phyloP scores from a whole-genome alignment of 768 basidiomycete genomes.

The Aureoboletus auriporus region DNA sequence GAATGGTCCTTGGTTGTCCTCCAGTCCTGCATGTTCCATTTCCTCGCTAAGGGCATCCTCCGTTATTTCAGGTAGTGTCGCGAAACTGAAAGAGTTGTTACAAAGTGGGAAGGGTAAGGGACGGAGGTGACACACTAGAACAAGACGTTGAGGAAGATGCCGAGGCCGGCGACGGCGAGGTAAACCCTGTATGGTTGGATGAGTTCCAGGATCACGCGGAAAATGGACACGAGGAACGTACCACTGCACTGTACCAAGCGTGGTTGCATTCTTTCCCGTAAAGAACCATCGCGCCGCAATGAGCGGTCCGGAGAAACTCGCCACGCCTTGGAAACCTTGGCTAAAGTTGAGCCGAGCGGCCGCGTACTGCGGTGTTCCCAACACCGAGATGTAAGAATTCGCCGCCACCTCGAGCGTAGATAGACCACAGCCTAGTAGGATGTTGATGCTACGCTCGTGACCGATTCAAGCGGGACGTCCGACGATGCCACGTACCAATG shows the following conservation, averaged over 20 bases:
- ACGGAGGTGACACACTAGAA: constrained; percentile 48
- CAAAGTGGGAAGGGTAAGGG: not conserved
- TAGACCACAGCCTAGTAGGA: constrained; percentile 55
- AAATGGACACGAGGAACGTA: constrained; percentile 11
- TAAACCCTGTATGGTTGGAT: constrained; percentile 45
- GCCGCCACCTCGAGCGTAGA: constrained; percentile 68
- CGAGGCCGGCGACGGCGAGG: constrained; percentile 60
- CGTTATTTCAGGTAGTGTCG: constrained; percentile 64
- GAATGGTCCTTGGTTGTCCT: constrained; percentile 50
- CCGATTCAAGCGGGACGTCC: not conserved
- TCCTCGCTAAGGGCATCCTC: constrained; percentile 59
- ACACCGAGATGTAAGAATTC: constrained; percentile 74
- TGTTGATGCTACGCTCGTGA: not conserved
- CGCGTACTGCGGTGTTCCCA: constrained; percentile 65
- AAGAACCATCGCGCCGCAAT: constrained; percentile 78
- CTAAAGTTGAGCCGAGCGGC: constrained; percentile 76
- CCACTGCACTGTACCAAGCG: constrained; percentile 69
- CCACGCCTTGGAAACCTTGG: constrained; percentile 76
- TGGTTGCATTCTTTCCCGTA: constrained; percentile 54
- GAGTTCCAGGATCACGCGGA: not conserved
- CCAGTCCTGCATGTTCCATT: constrained; percentile 38
- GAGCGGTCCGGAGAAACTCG: constrained; percentile 68
- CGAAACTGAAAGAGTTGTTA: constrained; percentile 43
- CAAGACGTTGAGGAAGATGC: constrained; percentile 54
- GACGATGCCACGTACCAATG: constrained; percentile 40